Conservation (phyloP, 2,329 filamentous ascomycete species). For the Thielaviopsis populi region DNA sequence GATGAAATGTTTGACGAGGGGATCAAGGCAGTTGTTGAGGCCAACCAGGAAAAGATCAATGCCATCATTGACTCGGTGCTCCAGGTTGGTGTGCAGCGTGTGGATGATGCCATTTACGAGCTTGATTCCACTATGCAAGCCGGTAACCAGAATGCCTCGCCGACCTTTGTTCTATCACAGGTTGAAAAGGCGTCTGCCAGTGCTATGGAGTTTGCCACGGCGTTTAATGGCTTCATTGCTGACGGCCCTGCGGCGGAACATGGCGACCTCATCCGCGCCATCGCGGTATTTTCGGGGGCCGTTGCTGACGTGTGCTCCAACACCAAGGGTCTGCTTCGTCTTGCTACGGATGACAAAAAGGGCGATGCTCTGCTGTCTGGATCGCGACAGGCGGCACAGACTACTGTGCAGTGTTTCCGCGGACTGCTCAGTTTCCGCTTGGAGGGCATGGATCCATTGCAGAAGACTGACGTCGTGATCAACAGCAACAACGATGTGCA, state of each 20-base stretch:
- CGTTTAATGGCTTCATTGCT: constrained; percentile 97
- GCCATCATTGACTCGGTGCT: constrained; percentile 95
- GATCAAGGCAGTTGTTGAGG: constrained; percentile 75
- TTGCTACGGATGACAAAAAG: constrained; percentile 93
- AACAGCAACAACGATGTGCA: constrained; percentile 95
- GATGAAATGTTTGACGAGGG: constrained; percentile 77
- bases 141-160: constrained; percentile 94
- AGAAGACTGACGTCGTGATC: constrained; percentile 95
- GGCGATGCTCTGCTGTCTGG: constrained; percentile 70
- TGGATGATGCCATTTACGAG: constrained; percentile 94
- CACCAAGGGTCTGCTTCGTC: constrained; percentile 83
- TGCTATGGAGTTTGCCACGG: constrained; percentile 92
- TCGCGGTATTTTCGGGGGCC: constrained; percentile 78
- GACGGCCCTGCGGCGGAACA: constrained; percentile 86
- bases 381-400: constrained; percentile 68
- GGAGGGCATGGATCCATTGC: constrained; percentile 74
- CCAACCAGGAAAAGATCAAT: constrained; percentile 85
- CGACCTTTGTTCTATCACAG: constrained; percentile 86
- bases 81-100: constrained; percentile 79
- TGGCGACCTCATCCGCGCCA: constrained; percentile 80
- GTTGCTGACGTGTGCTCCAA: constrained; percentile 91
- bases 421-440: constrained; percentile 85
- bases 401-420: constrained; percentile 89
- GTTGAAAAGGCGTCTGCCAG: constrained; percentile 92
- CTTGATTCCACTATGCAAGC: constrained; percentile 96